Evolutionary conservation across 108 stramenopile genomes (phyloP).

Genomic region (Fragilariopsis cylindrus): DNA sequence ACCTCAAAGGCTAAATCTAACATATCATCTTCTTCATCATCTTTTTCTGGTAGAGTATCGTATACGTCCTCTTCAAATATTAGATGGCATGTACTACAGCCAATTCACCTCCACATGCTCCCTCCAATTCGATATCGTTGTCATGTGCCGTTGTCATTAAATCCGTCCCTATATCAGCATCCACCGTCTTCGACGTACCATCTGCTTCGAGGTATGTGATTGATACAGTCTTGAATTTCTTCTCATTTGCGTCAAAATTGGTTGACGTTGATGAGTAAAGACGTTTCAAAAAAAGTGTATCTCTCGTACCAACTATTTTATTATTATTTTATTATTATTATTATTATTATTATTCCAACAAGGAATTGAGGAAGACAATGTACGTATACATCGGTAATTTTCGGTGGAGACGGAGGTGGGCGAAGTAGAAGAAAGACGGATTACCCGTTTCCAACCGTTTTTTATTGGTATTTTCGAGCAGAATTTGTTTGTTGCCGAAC

Average conservation of each 20-base stretch:
- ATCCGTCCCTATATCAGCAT: slow-evolving; percentile 76
- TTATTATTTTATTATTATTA: background rate
- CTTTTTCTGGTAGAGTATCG: slow-evolving; percentile 82
- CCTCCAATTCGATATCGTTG: slow-evolving; percentile 88
- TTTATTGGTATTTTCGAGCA: background rate
- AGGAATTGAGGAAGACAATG: too few species aligned
- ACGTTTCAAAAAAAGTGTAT: slow-evolving; percentile 5
- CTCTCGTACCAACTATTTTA: background rate
- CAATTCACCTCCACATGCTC: slow-evolving; percentile 87
- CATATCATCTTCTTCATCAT: slow-evolving; percentile 99
- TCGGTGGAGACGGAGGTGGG: background rate
- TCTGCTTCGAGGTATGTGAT: slow-evolving; percentile 69
- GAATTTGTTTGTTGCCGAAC: background rate
- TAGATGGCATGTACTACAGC: slow-evolving; percentile 94
- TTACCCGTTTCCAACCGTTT: background rate
- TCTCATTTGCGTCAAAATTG: background rate
- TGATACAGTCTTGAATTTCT: slow-evolving; percentile 37
- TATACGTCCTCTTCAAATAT: slow-evolving; percentile 89
- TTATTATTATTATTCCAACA: too few species aligned
- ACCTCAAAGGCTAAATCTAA: slow-evolving; percentile 97
- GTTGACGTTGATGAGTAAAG: slow-evolving; percentile 1
- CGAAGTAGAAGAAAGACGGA: background rate
- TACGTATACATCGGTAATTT: too few species aligned
- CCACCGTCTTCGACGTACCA: slow-evolving; percentile 64
- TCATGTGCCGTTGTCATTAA: slow-evolving; percentile 82